Percentiles rank a stretch among this genome's conserved stretches.
Evolutionary conservation across 2,329 filamentous ascomycete species (phyloP).

Genomic region (Aspergillus niger): DNA sequence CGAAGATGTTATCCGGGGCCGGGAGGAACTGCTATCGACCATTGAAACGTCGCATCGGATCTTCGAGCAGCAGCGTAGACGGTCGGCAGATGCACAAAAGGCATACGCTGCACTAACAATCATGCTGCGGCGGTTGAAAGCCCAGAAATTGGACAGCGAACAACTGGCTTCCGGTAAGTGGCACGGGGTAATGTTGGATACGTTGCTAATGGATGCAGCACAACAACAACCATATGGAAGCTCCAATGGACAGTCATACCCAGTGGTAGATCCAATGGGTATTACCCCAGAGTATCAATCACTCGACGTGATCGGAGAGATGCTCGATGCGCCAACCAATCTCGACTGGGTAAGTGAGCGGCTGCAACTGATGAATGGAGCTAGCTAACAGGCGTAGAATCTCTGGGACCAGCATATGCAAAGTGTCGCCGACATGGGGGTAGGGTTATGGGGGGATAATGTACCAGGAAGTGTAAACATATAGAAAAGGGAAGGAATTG

Average conservation of each 20-base stretch:
- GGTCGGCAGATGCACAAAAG: constrained; percentile 32
- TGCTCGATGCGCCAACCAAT: constrained; percentile 35
- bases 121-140: constrained; percentile 31
- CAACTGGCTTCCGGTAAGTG: neutral
- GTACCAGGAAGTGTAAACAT: no score
- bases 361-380: neutral
- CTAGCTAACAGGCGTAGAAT: constrained; percentile 18
- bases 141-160: neutral
- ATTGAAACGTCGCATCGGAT: constrained; percentile 32
- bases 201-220: constrained; percentile 1
- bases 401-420: constrained; percentile 30
- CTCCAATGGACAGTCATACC: constrained; percentile 11
- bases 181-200: neutral
- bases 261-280: constrained; percentile 8
- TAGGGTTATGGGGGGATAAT: constrained; percentile 8
- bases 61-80: constrained; percentile 25
- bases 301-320: constrained; percentile 35
- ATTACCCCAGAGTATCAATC: constrained; percentile 12
- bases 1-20: constrained; percentile 18
- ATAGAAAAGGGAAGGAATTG: neutral
- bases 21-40: constrained; percentile 26
- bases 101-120: constrained; percentile 30
- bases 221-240: constrained; percentile 20
- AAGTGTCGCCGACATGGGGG: neutral
- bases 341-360: constrained; percentile 36